A percentile compares a stretch with the other conserved stretches of the same genome.
Conservation (phyloP, 106 monocot genomes). For the Ottelia alismoides region DNA sequence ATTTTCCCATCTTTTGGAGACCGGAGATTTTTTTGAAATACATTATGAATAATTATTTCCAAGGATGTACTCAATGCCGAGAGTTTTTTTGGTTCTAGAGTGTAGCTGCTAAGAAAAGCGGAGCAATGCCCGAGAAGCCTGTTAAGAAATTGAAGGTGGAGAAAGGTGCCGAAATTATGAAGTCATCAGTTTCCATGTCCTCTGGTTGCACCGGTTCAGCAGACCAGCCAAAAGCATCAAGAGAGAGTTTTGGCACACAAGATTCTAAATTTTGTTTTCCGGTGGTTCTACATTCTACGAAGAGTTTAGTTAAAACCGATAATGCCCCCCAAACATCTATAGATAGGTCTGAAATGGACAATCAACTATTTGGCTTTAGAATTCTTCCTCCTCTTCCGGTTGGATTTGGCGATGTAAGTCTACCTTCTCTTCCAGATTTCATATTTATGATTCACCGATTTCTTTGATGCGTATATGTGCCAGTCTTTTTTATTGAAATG, state of each 20-base stretch:
- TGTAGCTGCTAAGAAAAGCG: constrained; percentile 35
- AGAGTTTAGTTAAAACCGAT: constrained; percentile 16
- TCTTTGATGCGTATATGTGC: too few relatives aligned
- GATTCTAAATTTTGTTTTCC: constrained; percentile 15
- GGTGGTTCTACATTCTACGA: constrained; percentile 14
- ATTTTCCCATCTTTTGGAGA: neutral
- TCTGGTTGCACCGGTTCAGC: neutral
- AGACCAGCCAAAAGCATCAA: constrained; percentile 13
- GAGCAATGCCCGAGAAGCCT: constrained; percentile 20
- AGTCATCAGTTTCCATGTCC: constrained; percentile 8
- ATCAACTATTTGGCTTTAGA: constrained; percentile 67
- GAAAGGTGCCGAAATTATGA: constrained; percentile 14
- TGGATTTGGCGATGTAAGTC: constrained; percentile 71
- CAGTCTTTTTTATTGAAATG: neutral
- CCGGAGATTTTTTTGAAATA: neutral
- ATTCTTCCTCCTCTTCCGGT: constrained; percentile 74
- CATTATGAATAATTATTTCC: neutral
- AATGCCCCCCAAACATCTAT: constrained; percentile 7
- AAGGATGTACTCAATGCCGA: constrained; percentile 1
- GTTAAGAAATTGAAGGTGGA: constrained; percentile 39
- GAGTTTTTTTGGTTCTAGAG: constrained; percentile 24
- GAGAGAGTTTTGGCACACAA: constrained; percentile 16
- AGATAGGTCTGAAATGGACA: constrained; percentile 67
- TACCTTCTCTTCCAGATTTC: neutral
- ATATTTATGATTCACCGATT: neutral